Evolutionary conservation across 208 protist genomes (phyloP).

Genomic region (Strigomonas culicis): DNA sequence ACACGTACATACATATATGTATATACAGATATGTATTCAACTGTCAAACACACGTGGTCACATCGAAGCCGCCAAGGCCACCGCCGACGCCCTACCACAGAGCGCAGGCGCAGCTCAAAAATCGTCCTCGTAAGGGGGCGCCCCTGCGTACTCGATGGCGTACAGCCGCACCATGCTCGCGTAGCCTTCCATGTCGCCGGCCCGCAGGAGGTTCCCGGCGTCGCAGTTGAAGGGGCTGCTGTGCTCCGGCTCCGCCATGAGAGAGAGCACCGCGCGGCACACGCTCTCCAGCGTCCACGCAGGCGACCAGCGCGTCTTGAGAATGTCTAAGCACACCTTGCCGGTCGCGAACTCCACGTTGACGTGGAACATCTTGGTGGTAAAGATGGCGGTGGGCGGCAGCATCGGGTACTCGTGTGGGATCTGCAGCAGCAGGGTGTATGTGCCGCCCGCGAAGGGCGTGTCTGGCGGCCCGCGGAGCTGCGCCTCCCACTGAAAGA

Average conservation of each 20-base stretch:
- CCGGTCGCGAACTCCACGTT: conserved; percentile 88
- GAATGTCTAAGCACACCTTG: conserved; percentile 90
- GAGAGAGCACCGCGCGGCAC: conserved; percentile 71
- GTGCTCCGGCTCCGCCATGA: conserved; percentile 77
- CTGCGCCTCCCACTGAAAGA: conserved; percentile 65
- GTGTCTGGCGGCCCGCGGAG: conserved; percentile 75
- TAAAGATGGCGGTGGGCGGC: conserved; percentile 69
- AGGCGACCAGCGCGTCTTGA: conserved; percentile 86
- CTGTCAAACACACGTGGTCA: background rate
- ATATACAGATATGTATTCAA: conserved; percentile 1
- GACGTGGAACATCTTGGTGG: conserved; percentile 89
- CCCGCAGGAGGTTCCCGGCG: conserved; percentile 85
- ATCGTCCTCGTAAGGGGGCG: conserved; percentile 35
- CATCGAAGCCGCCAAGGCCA: too few species aligned
- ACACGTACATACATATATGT: background rate
- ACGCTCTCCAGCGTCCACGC: conserved; percentile 89
- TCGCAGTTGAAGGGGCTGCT: conserved; percentile 91
- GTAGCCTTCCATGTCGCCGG: conserved; percentile 65
- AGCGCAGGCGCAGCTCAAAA: conserved; percentile 7
- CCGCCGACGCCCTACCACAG: too few species aligned
- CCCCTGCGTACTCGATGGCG: conserved; percentile 66
- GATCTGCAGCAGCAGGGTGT: conserved; percentile 56
- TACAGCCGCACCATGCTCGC: conserved; percentile 61
- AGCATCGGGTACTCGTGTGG: conserved; percentile 87
- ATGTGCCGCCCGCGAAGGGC: conserved; percentile 72